Base-by-base conservation (phyloP, 83 land plant genomes). In the Isoetes engelmannii region DNA sequence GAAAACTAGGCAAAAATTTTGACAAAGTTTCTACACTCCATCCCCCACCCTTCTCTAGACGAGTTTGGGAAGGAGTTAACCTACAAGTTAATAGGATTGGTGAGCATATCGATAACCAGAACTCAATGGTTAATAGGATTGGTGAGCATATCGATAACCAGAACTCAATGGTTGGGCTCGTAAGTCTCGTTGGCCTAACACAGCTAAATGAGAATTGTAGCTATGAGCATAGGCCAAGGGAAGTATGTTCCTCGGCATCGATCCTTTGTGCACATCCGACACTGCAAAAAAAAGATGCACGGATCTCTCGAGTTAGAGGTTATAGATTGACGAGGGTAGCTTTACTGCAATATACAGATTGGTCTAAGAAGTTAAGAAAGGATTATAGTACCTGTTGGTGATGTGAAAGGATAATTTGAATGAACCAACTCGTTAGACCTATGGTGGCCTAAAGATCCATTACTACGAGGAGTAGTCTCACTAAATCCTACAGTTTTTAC, bases 171-270 rank as follows among this genome's bases (percentile, higher is more conserved):
- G 12, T 19, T 45, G 68, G 19, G 68, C 6, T 17, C 68, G 47
- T 28, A 65, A 46, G 5, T 20, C 68, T 47, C 21, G n/a, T 45
- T 65, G 68, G 9, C 68, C 68, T n/a, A 47, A 9, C n/a, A 53
- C 6, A 43, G 49, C 51, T 65, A 47, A 46, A 65, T 53, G 68
- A 65, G 68, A 15, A 65, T 45, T 65, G 28, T 65, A 65, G 18
- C 68, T 47, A 15, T 65, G 68, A 3, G 51, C 15, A 13, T 65
- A 53, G 3, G 68, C 48, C n/a, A 65, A 15, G 15, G 68, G 68
- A 45, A 53, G 49, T 19, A 65, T 47, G 13, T 65, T 46, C 51
- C 50, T 44, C 28, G 47, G 68, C 48, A 49, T 53, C 5, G 49
- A 12, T 5, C 68, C 68, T 45, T 19, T 8, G 28, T 47, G 49